Base-by-base conservation (phyloP, 352 stramenopile species). In the Globisporangium iwayamae region DNA sequence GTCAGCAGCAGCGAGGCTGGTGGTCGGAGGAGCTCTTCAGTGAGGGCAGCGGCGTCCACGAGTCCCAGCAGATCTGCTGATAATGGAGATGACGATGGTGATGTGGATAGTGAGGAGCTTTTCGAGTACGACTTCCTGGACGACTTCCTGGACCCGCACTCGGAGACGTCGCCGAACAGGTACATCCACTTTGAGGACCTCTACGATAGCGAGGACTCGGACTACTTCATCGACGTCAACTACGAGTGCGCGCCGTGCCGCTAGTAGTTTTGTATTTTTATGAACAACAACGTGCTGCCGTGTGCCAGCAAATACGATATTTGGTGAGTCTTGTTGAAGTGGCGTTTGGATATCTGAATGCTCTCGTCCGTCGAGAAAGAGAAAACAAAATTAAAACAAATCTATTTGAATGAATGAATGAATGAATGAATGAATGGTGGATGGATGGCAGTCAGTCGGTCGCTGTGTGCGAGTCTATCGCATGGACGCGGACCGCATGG, bases 101-200 rank as follows among this genome's bases (percentile, higher is more conserved):
- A 18, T 22, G 63, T 63, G 51, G 75, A 85, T 30, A 69, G 71
- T 50, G 70, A 53, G 2, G 63, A 83, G 63, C 74, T 85, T 48
- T 69, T 74, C 56, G 83, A 93, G 66, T 92, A 93, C 65, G 85
- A 94, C 57, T 92, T 93, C 66, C 70, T 93, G 25, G 83, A 94
- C 30, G 86, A 93, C 56, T 90, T 81, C 54, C 66, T 71, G 48
- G 73, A 65, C 55, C 73, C 79, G 28, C 70, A 68, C 0, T 70
- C 75, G 4, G 85, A 90, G 60, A 48, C 74, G 1, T 89, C 80
- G 39, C 76, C 75, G 32, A 64, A 68, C 14, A 75, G 78, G 46
- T 70, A 83, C 60, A 89, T 91, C 62, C 78, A 77, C 30, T 90
- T 93, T 65, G 69, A 75, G 54, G 73, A 83, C 71, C 54, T 86